Evolutionary conservation across 176 grass and related monocot genomes (phyloP), one percentile per base, ranked within the genome.

Genomic region (Puccinellia tenuiflora): DNA sequence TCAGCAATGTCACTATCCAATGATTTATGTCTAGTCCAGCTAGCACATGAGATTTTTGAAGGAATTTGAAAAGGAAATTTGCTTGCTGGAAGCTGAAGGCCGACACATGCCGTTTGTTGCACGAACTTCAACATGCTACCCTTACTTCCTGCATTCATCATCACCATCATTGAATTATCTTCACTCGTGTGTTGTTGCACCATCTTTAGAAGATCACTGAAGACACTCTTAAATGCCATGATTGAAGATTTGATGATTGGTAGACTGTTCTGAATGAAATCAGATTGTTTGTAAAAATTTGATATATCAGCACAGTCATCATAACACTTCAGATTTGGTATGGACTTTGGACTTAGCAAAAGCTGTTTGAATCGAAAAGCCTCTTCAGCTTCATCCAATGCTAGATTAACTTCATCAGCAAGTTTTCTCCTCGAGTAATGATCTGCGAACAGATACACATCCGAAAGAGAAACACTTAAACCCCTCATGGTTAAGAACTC

Each of bases 61-160:
- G 96, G 96, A 89, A 93, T 84, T 68, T 38, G 88, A 35, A 95
- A 93, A 40, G 92, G 77, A 80, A 95, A 89, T 81, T 68, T 90
- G 56, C 48, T 89, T 55, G 81, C 82, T 57, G 85, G 90, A 88
- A 93, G 87, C 86, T 95, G 96, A 76, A 95, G 85, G 64, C 92
- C 96, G 55, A 98, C 73, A 83, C 96, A 98, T 80, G 88, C 84
- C 80, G 88, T 91, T 82, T 98, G 96, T 30, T 98, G 90, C 38
- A 79, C 91, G 60, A 91, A 73, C 86, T 98, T 98, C 68, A 86
- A 37, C 79, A 98, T 78, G 79, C 79, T 98, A 73, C 92, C 92
- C 79, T 98, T 98, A 84, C 96, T 93, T 55, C 96, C 96, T 2
- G 96, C 68, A 76, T 90, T 86, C 45, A 95, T 91, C 96, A 98